A percentile compares a stretch with the other conserved stretches of the same genome.
phyloP scores from a whole-genome alignment of 306 rosid genomes.

The Fragaria nilgerrensis region DNA sequence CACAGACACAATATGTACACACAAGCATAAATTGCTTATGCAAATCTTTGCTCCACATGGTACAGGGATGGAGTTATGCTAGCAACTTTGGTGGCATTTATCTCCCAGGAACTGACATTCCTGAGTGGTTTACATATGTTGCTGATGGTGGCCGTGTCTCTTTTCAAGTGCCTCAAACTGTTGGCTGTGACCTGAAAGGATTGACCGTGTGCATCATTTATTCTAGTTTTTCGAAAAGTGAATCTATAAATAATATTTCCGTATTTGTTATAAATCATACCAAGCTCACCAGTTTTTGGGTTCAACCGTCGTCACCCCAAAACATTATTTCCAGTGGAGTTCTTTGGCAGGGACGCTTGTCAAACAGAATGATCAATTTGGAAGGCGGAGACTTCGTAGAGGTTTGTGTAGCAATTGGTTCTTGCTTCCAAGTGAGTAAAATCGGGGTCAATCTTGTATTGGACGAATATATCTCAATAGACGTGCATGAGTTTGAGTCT shows the following conservation, averaged over 20 bases:
- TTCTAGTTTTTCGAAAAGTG: neutral
- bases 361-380: slow-evolving; percentile 9
- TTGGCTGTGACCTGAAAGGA: neutral
- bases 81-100: neutral
- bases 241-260: neutral
- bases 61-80: neutral
- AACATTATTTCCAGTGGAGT: slow-evolving; percentile 8
- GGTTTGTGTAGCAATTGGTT: slow-evolving; percentile 7
- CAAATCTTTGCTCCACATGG: neutral
- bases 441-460: slow-evolving; percentile 8
- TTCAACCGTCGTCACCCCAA: neutral
- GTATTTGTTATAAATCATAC: slow-evolving; percentile 16
- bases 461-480: neutral
- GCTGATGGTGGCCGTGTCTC: slow-evolving; percentile 13
- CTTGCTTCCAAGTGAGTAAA: slow-evolving; percentile 9
- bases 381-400: slow-evolving; percentile 23
- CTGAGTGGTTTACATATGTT: neutral
- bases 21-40: neutral
- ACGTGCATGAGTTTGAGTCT: neutral
- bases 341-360: slow-evolving; percentile 27
- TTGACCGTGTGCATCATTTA: slow-evolving; percentile 11
- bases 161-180: slow-evolving; percentile 8
- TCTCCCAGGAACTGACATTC: neutral
- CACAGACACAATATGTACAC: neutral
- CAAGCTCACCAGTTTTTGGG: neutral